A percentile compares a stretch with the other conserved stretches of the same genome.
Evolutionary conservation across 345 rosid species (phyloP).

Genomic region (Ceriops zippeliana): DNA sequence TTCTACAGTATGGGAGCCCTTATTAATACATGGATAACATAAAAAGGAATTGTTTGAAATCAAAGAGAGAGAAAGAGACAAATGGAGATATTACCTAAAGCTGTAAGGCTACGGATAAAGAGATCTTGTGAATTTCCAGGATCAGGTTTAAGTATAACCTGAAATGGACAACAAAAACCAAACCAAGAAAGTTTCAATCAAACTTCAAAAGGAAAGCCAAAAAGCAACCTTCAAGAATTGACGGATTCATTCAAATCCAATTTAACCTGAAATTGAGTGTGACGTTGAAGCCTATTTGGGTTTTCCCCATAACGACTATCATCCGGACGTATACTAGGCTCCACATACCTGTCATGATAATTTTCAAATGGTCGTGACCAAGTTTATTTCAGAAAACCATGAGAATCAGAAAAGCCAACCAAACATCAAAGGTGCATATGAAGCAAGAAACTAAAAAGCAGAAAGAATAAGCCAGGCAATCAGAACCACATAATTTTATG

Average conservation of each 20-base stretch:
- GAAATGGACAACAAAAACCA: conserved; percentile 24
- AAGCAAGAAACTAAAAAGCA: not conserved
- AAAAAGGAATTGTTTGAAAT: no score
- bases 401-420: not conserved
- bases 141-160: conserved; percentile 95
- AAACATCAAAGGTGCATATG: not conserved
- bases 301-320: conserved; percentile 97
- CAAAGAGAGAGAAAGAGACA: no score
- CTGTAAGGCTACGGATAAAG: conserved; percentile 81
- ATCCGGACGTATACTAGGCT: conserved; percentile 95
- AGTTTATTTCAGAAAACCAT: not conserved
- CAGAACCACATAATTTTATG: not conserved
- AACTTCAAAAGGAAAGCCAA: not conserved
- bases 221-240: not conserved
- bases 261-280: conserved; percentile 88
- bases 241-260: not conserved
- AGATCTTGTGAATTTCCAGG: conserved; percentile 96
- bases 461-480: not conserved
- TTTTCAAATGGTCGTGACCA: conserved; percentile 8
- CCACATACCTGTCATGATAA: conserved; percentile 54
- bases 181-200: not conserved
- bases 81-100: conserved; percentile 56
- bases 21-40: no score
- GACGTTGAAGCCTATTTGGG: conserved; percentile 94
- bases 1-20: no score